These are phyloP conservation scores for Mortierella sp. DNA, from an alignment of 371 early-diverging fungal species.

Conservation along the genomic window DNA sequence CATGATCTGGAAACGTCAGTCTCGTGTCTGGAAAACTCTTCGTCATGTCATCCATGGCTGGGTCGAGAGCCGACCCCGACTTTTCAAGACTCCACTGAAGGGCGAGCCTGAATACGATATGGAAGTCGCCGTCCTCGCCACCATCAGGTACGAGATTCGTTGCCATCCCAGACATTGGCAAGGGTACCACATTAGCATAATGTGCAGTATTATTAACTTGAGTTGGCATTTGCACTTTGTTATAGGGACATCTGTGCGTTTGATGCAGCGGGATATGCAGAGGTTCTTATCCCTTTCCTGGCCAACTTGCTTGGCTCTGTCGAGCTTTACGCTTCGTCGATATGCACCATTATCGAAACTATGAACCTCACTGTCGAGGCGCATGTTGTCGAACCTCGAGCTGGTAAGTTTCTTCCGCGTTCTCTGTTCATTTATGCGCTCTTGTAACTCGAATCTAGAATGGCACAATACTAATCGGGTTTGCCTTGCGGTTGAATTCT, in stretches of 20 bases:
- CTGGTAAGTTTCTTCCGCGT: slow-evolving; percentile 38
- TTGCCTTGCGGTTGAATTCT: background rate
- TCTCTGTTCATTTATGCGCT: background rate
- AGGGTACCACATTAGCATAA: too few relatives aligned
- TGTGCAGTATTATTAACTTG: too few relatives aligned
- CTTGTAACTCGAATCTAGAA: background rate
- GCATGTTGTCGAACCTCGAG: slow-evolving; percentile 66
- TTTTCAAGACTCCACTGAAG: slow-evolving; percentile 42
- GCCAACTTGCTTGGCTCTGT: slow-evolving; percentile 66
- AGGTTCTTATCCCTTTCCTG: slow-evolving; percentile 67
- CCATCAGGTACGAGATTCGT: slow-evolving; percentile 54
- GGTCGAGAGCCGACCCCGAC: slow-evolving; percentile 61
- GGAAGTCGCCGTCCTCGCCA: slow-evolving; percentile 68
- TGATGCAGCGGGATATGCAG: slow-evolving; percentile 63
- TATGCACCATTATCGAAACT: slow-evolving; percentile 62
- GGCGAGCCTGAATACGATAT: slow-evolving; percentile 59
- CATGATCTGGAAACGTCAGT: slow-evolving; percentile 63
- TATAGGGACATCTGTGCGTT: slow-evolving; percentile 62
- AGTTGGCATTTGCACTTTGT: background rate
- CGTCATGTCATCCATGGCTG: slow-evolving; percentile 67
- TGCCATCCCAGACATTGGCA: background rate
- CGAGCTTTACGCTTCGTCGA: slow-evolving; percentile 62
- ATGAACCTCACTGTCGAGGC: slow-evolving; percentile 63
- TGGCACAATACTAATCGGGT: background rate
- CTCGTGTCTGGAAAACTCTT: slow-evolving; percentile 72